phyloP scores from a whole-genome alignment of 176 grass and related monocot species.

The Avena atlantica region DNA sequence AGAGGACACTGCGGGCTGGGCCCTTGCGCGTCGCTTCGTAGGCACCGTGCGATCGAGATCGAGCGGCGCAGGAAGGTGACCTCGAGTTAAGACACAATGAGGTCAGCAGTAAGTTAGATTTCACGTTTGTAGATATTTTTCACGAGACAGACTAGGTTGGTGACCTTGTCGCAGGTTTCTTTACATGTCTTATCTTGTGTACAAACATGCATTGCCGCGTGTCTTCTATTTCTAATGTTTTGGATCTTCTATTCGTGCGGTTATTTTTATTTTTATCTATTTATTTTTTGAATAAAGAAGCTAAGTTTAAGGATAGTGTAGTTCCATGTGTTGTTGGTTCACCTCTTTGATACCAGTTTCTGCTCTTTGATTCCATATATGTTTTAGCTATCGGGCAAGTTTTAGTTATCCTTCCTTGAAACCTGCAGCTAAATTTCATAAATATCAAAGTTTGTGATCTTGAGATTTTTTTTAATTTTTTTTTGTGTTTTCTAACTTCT shows the following conservation, averaged over 20 bases:
- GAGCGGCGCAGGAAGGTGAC: too few relatives aligned
- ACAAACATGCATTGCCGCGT: not conserved
- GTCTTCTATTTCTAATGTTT: not conserved
- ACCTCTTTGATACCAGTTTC: not conserved
- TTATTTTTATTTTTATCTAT: not conserved
- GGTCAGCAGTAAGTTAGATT: too few relatives aligned
- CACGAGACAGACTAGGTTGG: not conserved
- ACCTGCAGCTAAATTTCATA: not conserved
- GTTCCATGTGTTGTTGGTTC: not conserved
- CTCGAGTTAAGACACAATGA: too few relatives aligned
- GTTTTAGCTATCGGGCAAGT: not conserved
- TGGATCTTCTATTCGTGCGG: not conserved
- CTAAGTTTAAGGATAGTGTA: not conserved
- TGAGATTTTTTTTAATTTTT: not conserved
- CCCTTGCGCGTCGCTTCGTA: too few relatives aligned
- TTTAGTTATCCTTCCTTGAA: not conserved
- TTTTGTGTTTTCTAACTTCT: too few relatives aligned
- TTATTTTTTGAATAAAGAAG: not conserved
- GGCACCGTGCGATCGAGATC: too few relatives aligned
- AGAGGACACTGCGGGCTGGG: too few relatives aligned
- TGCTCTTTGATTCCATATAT: not conserved
- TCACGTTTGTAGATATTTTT: too few relatives aligned
- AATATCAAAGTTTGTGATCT: not conserved
- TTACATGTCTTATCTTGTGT: not conserved
- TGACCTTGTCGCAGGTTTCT: not conserved